phyloP scores from a whole-genome alignment of 805 yeast species.

The Hanseniaspora guilliermondii region DNA sequence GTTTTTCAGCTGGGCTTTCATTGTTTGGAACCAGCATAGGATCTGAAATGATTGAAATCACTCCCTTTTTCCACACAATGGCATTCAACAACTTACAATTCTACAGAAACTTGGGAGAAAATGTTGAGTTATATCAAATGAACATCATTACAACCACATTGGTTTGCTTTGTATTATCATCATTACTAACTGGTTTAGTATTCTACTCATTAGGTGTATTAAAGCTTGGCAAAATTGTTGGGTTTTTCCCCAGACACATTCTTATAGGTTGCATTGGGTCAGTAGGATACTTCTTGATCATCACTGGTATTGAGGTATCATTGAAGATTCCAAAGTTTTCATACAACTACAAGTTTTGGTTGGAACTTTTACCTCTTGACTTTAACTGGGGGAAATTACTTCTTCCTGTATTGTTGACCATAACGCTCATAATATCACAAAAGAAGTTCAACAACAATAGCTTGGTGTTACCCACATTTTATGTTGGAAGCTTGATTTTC shows the following conservation, averaged over 20 bases:
- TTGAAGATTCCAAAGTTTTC: constrained; percentile 62
- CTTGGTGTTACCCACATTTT: constrained; percentile 66
- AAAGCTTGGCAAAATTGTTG: constrained; percentile 72
- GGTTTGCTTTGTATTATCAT: constrained; percentile 68
- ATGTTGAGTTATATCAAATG: constrained; percentile 39
- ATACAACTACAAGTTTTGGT: constrained; percentile 48
- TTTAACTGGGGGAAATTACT: constrained; percentile 49
- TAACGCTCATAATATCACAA: constrained; percentile 48
- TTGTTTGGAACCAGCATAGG: constrained; percentile 87
- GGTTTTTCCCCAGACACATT: constrained; percentile 92
- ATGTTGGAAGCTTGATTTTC: constrained; percentile 53
- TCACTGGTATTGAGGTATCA: constrained; percentile 87
- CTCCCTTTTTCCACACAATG: constrained; percentile 95
- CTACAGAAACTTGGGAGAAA: constrained; percentile 24
- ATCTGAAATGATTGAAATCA: constrained; percentile 97
- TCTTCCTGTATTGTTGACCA: constrained; percentile 55
- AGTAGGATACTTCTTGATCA: constrained; percentile 82
- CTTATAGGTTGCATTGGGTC: constrained; percentile 97
- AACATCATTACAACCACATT: constrained; percentile 74
- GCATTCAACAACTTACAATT: constrained; percentile 52
- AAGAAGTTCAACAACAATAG: constrained; percentile 47
- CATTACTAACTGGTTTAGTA: constrained; percentile 75
- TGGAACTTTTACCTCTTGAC: constrained; percentile 32
- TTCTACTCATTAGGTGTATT: constrained; percentile 69
- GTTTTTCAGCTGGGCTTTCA: constrained; percentile 82